Base-by-base conservation (phyloP, 192 early-diverging fungal species). In the Cladochytrium replicatum region DNA sequence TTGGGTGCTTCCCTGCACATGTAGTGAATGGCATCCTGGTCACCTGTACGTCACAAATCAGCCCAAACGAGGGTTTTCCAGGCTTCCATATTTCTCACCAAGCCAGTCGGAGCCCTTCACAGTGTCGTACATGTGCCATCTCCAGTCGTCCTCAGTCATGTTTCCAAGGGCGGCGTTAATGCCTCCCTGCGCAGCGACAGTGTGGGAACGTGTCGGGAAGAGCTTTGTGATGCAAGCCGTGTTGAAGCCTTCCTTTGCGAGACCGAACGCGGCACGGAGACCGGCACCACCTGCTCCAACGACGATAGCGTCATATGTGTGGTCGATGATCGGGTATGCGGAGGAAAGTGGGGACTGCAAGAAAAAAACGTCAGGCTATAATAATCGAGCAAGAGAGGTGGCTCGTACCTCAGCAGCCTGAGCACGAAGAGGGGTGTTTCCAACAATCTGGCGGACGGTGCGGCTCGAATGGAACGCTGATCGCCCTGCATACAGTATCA, bases 41-140 rank as follows among this genome's bases (percentile, higher is more conserved):
- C 95, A 60, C 71, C 66, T 72, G 31, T 45, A 21, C 5, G 30
- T 4, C 19, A 2, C 3, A 46, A n/a, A 32, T 46, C 23, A 50
- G 48, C 21, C 26, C 34, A 2, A 4, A 15, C n/a, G n/a, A 19
- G 15, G 17, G 13, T 51, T 17, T 17, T 11, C n/a, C 17, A 25
- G 8, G 11, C 27, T 13, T 49, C 1, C 39, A 50, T 11, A 32
- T 41, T 6, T 2, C 56, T 17, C 27, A 72, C 93, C 94, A 17
- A 98, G 81, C 95, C 95, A 98, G 65, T 98, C 95, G 52, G 85
- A 88, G 43, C 92, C 94, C 78, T 98, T 98, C 65, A 95, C 92
- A 21, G 94, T 95, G 53, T 98, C 94, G 61, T 95, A 98, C 95
- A 98, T 98, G 68, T 98, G 95, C 95, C 95, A 98, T 70, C 93